These are phyloP conservation scores for Pilaira anomala DNA, from an alignment of 192 early-diverging fungal species.

Conservation along the genomic window DNA sequence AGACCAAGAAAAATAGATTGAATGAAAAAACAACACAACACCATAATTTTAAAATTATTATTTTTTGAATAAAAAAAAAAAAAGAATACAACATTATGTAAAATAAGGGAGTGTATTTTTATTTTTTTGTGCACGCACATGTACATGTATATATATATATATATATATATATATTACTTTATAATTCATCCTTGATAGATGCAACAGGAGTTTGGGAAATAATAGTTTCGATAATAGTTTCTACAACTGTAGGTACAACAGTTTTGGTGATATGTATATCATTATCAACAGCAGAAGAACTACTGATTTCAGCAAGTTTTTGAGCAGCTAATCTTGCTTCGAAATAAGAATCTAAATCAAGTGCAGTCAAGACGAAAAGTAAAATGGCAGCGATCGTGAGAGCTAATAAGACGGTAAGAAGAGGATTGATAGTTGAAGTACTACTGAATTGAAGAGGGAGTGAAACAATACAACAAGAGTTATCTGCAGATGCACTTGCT, in stretches of 20 bases:
- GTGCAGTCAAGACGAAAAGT: neutral
- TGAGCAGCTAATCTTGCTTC: neutral
- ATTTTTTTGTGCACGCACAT: too few relatives aligned
- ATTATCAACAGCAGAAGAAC: neutral
- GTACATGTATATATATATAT: neutral
- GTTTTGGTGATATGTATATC: neutral
- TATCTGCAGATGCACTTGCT: slow-evolving; percentile 82
- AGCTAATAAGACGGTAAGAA: slow-evolving; percentile 23
- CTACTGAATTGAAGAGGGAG: slow-evolving; percentile 49
- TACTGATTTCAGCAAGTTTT: neutral
- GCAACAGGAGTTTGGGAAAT: neutral
- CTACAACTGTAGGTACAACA: neutral
- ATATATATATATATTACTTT: neutral
- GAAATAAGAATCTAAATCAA: neutral
- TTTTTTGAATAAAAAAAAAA: slow-evolving; percentile 7
- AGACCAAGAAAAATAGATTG: slow-evolving; percentile 29
- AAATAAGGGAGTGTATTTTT: too few relatives aligned
- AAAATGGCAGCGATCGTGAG: slow-evolving; percentile 6
- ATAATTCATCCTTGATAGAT: neutral
- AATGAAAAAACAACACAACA: neutral
- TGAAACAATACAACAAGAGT: slow-evolving; percentile 55
- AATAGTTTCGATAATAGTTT: neutral
- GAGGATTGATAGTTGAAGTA: slow-evolving; percentile 13
- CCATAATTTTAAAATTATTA: neutral
- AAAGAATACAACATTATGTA: neutral